Base-by-base conservation (phyloP, 805 yeast species). In the Danielozyma ontarioensis region DNA sequence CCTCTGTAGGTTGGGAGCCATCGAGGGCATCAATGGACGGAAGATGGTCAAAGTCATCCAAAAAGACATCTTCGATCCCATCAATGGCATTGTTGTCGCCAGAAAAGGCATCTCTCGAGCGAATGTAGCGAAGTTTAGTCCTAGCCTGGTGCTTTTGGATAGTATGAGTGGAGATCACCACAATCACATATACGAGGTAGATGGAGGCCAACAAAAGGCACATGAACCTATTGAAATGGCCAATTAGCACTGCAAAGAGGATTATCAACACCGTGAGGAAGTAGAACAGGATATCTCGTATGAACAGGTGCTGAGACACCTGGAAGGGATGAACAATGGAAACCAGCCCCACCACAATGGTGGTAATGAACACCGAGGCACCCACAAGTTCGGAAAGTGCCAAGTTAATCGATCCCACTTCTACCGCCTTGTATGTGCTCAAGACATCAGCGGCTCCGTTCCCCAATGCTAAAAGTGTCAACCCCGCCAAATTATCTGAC, bases 361-460 rank as follows among this genome's bases (percentile, higher is more conserved):
- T 77, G 3, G 83, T 70, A 13, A 89, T 76, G 50, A 93, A 88
- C 28, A 83, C 75, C 0, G 94, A 84, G 2, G 96, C 93, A 1
- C 98, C 97, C 21, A 88, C 59, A n/a, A 90, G 64, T 53, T 89
- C 97, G 1, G 96, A 93, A 5, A 90, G 59, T 0, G 97, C 97
- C 51, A 90, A 62, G 0, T 86, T 73, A 0, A 82, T 76, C 1
- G 85, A 75, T n/a, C 76, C 80, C 1, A 77, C 60, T 10, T 71
- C 68, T 76, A 93, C 74, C 3, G 97, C 95, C 31, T 81, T 79
- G 52, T 78, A 85, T 0, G 96, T 87, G 29, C 90, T 75, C 24
- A 88, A 72, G 3, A 90, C 77, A 55, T 90, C 98, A 0, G 97
- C 96, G 0, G 94, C 72, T 3, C 96, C 95, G 57, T 90, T 90